Evolutionary conservation across 2,329 filamentous ascomycete species (phyloP), one percentile per base, ranked within the genome.

Genomic region (Lecanicillium sp.): DNA sequence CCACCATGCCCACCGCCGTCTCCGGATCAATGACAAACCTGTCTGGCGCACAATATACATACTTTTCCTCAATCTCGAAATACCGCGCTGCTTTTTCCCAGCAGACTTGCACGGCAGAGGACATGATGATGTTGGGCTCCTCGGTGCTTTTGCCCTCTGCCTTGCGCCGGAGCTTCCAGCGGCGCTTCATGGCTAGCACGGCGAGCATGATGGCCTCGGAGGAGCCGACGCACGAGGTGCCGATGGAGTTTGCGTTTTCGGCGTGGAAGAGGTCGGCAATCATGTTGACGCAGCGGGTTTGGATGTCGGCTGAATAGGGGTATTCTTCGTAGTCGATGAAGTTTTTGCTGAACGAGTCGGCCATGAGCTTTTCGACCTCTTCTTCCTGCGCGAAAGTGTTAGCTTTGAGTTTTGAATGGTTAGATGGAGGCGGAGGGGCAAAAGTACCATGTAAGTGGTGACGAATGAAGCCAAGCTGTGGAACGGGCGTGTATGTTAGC

Each of bases 321-420:
- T 89, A 89, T 59, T 88, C 83, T 57, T 89, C 84, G 58, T 88
- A 89, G 57, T 89, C 84, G 62, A 89, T 89, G 60, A 95, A 95
- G 72, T 96, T 96, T 64, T 95, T 95, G 59, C 84, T 79, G 59
- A 95, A 87, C 38, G 84, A 78, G 48, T 95, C 87, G 48, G 80
- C 69, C 90, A 96, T 96, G 63, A 95, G 84, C 64, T 94, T 88
- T 66, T 95, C 89, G 15, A 83, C 89, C 62, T 95, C 90, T 33
- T 95, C 85, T 67, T 95, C 89, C 83, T 86, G 50, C 13, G n/a
- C 12, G 20, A 12, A 3, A 25, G 3, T 18, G 22, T 37, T 7
- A 41, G 34, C 11, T 17, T 9, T 12, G 5, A 4, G 1, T 16
- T 9, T 15, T n/a, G n/a, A n/a, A n/a, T n/a, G 20, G 5, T 5